These are phyloP conservation scores for Apophysomyces elegans DNA, from an alignment of 371 early-diverging fungal genomes.

Conservation along the genomic window DNA sequence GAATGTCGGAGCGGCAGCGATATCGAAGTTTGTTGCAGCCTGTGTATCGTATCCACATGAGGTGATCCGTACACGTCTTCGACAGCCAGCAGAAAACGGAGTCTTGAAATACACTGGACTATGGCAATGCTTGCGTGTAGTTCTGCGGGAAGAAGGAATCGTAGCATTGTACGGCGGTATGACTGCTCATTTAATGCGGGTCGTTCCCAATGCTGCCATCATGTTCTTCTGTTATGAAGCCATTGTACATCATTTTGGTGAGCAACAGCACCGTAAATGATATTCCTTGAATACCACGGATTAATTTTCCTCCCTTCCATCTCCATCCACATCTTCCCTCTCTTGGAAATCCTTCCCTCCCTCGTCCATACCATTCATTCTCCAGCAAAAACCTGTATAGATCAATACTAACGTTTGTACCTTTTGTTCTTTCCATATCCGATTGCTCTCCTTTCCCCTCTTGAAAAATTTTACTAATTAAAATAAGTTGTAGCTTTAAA, in stretches of 20 bases:
- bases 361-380: conserved; percentile 8
- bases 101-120: conserved; percentile 81
- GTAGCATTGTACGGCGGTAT: conserved; percentile 92
- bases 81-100: conserved; percentile 76
- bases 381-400: background rate
- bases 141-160: conserved; percentile 86
- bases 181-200: conserved; percentile 92
- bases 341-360: conserved; percentile 1
- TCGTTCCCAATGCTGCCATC: conserved; percentile 96
- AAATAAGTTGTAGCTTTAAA: background rate
- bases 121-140: conserved; percentile 68
- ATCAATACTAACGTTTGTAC: background rate
- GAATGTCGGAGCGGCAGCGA: conserved; percentile 82
- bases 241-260: conserved; percentile 65
- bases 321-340: background rate
- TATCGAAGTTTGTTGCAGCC: conserved; percentile 89
- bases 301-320: background rate
- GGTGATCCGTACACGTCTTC: conserved; percentile 65
- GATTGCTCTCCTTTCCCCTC: background rate
- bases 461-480: background rate
- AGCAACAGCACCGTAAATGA: conserved; percentile 4
- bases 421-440: background rate
- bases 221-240: conserved; percentile 94
- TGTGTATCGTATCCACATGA: conserved; percentile 87
- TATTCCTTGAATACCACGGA: background rate